phyloP scores from a whole-genome alignment of 371 early-diverging fungal genomes.

The Rhizopus arrhizus region DNA sequence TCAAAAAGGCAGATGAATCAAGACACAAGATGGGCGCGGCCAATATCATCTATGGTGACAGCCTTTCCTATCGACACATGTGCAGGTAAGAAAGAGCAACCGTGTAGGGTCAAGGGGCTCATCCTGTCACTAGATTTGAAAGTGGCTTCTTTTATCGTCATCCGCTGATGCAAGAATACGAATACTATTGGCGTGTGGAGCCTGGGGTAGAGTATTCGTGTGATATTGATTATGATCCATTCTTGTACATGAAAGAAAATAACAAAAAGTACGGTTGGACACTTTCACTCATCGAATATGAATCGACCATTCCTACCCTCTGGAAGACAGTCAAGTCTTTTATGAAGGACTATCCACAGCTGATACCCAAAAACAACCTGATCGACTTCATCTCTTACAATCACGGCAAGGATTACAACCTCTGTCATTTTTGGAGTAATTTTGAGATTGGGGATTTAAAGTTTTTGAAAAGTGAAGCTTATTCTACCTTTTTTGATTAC shows the following conservation, averaged over 20 bases:
- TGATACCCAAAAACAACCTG: conserved; percentile 39
- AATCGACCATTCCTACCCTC: conserved; percentile 79
- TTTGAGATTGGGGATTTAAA: conserved; percentile 93
- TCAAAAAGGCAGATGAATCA: conserved; percentile 57
- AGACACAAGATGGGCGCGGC: conserved; percentile 63
- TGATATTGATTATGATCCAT: conserved; percentile 90
- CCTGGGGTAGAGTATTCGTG: conserved; percentile 87
- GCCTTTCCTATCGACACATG: conserved; percentile 90
- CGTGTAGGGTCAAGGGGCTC: not conserved
- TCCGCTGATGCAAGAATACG: conserved; percentile 72
- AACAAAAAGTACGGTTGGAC: conserved; percentile 84
- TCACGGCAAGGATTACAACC: conserved; percentile 54
- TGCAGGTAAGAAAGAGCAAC: conserved; percentile 61
- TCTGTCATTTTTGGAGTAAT: conserved; percentile 96
- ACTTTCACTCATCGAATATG: conserved; percentile 77
- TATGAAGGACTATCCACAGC: conserved; percentile 54
- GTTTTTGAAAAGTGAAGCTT: conserved; percentile 74
- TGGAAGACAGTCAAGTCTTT: conserved; percentile 65
- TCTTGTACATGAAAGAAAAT: conserved; percentile 80
- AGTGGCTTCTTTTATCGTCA: conserved; percentile 90
- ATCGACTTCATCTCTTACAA: conserved; percentile 41
- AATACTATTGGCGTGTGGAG: conserved; percentile 97
- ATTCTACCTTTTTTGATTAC: conserved; percentile 77
- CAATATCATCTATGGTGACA: conserved; percentile 84
- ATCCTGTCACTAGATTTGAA: conserved; percentile 58